Conservation (phyloP, 2,329 filamentous ascomycete species). For the Raffaelea albimanens region DNA sequence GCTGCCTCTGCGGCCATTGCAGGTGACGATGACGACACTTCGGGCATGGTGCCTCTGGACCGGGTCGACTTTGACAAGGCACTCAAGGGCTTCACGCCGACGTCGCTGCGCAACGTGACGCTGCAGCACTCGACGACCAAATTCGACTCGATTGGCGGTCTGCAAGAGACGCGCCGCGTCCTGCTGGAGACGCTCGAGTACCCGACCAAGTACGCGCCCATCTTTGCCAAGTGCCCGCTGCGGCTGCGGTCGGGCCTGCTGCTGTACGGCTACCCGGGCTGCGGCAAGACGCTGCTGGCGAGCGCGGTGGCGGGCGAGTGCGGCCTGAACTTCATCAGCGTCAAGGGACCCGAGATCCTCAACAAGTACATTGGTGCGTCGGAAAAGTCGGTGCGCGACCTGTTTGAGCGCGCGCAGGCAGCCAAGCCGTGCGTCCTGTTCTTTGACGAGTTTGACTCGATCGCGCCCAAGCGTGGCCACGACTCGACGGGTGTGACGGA, state of each 20-base stretch:
- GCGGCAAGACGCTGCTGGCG: constrained; percentile 91
- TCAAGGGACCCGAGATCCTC: constrained; percentile 94
- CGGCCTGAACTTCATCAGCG: constrained; percentile 94
- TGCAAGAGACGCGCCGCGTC: constrained; percentile 79
- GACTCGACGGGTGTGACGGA: constrained; percentile 98
- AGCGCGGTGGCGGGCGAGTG: constrained; percentile 97
- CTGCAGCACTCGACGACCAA: constrained; percentile 88
- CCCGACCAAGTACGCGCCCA: constrained; percentile 93
- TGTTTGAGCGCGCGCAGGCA: constrained; percentile 87
- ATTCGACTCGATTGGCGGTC: constrained; percentile 84
- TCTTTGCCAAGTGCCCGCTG: constrained; percentile 91
- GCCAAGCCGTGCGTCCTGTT: constrained; percentile 91
- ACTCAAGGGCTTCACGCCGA: constrained; percentile 85
- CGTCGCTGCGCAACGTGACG: constrained; percentile 87
- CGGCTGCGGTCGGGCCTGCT: constrained; percentile 88
- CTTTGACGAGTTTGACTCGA: constrained; percentile 98
- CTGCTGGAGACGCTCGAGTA: constrained; percentile 93
- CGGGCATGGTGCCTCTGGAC: constrained; percentile 52
- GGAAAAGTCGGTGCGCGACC: constrained; percentile 89
- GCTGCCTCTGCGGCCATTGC: constrained; percentile 19
- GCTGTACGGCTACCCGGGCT: constrained; percentile 90
- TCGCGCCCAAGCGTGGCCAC: constrained; percentile 92
- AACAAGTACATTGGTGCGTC: constrained; percentile 99
- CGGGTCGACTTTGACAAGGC: constrained; percentile 74
- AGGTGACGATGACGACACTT: constrained; percentile 26